A percentile compares a stretch with the other conserved stretches of the same genome.
phyloP scores from a whole-genome alignment of 2,329 filamentous ascomycete species.

The Penicillium brasilianum region DNA sequence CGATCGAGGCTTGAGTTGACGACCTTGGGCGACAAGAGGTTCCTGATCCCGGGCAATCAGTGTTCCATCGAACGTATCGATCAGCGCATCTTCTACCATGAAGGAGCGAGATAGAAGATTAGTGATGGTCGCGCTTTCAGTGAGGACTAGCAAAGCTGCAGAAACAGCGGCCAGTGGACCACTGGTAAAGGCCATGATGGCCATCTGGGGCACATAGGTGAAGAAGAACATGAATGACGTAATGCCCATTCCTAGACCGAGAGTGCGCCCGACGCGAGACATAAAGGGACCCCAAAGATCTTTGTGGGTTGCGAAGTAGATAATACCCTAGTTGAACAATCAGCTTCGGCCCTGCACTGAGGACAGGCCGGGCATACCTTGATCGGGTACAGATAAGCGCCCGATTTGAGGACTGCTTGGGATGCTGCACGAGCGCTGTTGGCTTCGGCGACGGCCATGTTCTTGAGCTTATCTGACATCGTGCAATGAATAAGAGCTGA shows the following conservation, averaged over 20 bases:
- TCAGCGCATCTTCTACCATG: conserved; percentile 77
- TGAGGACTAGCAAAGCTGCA: conserved; percentile 62
- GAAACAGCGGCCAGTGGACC: conserved; percentile 71
- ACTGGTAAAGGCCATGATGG: conserved; percentile 80
- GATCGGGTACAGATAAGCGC: conserved; percentile 85
- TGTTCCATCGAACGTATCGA: conserved; percentile 86
- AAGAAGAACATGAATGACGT: conserved; percentile 84
- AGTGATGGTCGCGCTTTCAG: conserved; percentile 60
- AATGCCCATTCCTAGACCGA: conserved; percentile 73
- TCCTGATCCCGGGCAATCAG: conserved; percentile 61
- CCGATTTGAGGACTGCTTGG: conserved; percentile 72
- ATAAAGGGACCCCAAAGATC: conserved; percentile 64
- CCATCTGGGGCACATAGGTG: conserved; percentile 83
- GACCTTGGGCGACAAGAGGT: conserved; percentile 72
- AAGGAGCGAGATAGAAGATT: conserved; percentile 68
- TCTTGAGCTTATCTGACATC: conserved; percentile 59
- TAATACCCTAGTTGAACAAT: conserved; percentile 57
- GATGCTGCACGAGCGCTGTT: conserved; percentile 68
- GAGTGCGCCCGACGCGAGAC: conserved; percentile 62
- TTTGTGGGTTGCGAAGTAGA: conserved; percentile 64
- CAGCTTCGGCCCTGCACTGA: neutral
- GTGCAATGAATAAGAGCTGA: neutral
- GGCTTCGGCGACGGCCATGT: conserved; percentile 70
- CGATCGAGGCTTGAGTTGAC: conserved; percentile 66
- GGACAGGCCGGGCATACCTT: conserved; percentile 54